Evolutionary conservation across 2,329 filamentous ascomycete species (phyloP), one percentile per base, ranked within the genome.

Genomic region (Juglanconis juglandina): DNA sequence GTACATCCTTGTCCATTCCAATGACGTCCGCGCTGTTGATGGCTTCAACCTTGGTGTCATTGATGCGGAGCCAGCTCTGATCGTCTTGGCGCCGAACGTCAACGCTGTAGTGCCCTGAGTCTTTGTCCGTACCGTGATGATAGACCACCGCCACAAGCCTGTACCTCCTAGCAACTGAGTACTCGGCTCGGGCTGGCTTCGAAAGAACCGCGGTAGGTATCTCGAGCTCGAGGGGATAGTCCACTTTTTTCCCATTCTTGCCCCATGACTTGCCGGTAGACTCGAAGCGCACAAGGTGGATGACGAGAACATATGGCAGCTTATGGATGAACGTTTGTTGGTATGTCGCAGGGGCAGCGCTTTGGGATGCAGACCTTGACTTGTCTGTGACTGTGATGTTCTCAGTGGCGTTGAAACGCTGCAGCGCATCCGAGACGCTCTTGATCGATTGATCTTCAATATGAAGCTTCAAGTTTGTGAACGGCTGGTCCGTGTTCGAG

Each of bases 241-340:
- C 94, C 61, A 99, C 83, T 78, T 94, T 96, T 79, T 98, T 99
- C 91, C 94, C 97, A 65, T 98, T 96, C 80, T 99, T 99, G n/a
- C 55, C 54, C 14, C 53, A 60, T 69, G 96, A 89, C 0, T 92
- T 96, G 32, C 92, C 92, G 49, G 79, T 79, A 6, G 88, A 90
- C 60, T 88, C 85, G 81, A 99, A 99, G 49, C 95, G 91, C 78
- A 99, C 99, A 47, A 99, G 82, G 71, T 99, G 95, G 8, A 99
- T 83, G 57, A 98, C 96, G 11, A 99, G 83, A 4, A 98, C 91
- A 0, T 92, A 91, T 0, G 95, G 95, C 14, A 98, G 80, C 1
- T 87, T 91, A 69, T 98, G 94, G 64, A 99, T 96, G 67, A 96
- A 92, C 3, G 46, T 48, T 2, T 96, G 88, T 73, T 98, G 95